Conservation (phyloP, 176 grass and related monocot species). For the Calamus simplicifolius region DNA sequence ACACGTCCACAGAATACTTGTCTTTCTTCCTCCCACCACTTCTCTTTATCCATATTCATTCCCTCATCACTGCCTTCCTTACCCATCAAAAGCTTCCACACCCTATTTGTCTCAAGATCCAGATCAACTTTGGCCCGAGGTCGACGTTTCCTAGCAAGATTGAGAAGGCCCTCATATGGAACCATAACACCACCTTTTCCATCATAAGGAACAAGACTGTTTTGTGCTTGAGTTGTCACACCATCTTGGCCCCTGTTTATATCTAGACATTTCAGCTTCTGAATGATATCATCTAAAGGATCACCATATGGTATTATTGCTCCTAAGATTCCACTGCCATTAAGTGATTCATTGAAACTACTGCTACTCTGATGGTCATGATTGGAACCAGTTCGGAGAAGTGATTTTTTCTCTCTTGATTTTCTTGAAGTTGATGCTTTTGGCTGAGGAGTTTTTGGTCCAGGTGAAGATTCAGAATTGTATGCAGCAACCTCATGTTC, state of each 20-base stretch:
- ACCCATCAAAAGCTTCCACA: slow-evolving; percentile 87
- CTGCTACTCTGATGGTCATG: too few relatives aligned
- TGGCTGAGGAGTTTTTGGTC: slow-evolving; percentile 1
- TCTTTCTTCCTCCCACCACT: slow-evolving; percentile 77
- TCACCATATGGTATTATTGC: slow-evolving; percentile 15
- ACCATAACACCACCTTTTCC: slow-evolving; percentile 39
- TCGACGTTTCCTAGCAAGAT: slow-evolving; percentile 40
- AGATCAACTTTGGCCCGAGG: slow-evolving; percentile 58
- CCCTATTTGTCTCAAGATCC: slow-evolving; percentile 54
- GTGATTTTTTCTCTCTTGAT: too few relatives aligned
- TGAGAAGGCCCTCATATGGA: slow-evolving; percentile 26
- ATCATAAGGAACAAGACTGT: slow-evolving; percentile 47
- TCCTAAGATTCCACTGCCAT: slow-evolving; percentile 7
- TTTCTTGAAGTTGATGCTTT: background rate
- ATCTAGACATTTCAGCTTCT: slow-evolving; percentile 45
- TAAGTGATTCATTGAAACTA: too few relatives aligned
- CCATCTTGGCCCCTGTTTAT: slow-evolving; percentile 16
- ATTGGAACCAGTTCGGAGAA: too few relatives aligned
- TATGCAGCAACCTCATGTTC: slow-evolving; percentile 14
- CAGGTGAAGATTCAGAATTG: slow-evolving; percentile 22
- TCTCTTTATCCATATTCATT: slow-evolving; percentile 56
- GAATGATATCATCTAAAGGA: slow-evolving; percentile 42
- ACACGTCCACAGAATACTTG: slow-evolving; percentile 55
- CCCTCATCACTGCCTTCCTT: slow-evolving; percentile 39
- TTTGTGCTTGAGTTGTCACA: slow-evolving; percentile 19